These are phyloP conservation scores for Prunus dulcis DNA, from an alignment of 306 rosid genomes.

Conservation along the genomic window DNA sequence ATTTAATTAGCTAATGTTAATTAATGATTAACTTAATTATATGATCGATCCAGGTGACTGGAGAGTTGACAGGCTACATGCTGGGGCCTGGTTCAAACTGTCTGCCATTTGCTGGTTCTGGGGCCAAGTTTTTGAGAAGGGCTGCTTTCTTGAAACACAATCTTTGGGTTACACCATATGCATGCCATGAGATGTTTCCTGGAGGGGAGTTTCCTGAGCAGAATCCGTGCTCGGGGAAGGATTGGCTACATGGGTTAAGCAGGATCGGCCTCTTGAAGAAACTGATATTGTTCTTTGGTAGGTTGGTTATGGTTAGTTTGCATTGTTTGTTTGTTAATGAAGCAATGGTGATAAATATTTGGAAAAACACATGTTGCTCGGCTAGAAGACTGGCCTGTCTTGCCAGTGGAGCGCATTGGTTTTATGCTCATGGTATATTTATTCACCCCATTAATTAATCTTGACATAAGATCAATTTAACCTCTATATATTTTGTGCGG, in stretches of 20 bases:
- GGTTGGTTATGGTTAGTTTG: background rate
- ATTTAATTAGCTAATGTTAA: no score
- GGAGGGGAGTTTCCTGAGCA: slow-evolving; percentile 88
- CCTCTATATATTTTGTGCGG: background rate
- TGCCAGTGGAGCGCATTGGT: slow-evolving; percentile 83
- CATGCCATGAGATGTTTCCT: slow-evolving; percentile 61
- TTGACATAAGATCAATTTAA: background rate
- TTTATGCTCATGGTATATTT: slow-evolving; percentile 59
- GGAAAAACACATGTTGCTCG: slow-evolving; percentile 77
- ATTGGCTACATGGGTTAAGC: slow-evolving; percentile 69
- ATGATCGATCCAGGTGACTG: slow-evolving; percentile 50
- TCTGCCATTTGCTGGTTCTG: slow-evolving; percentile 64
- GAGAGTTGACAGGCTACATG: slow-evolving; percentile 72
- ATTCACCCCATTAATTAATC: background rate
- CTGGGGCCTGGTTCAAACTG: slow-evolving; percentile 81
- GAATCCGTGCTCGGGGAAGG: slow-evolving; percentile 73
- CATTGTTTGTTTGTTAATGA: background rate
- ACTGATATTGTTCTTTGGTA: slow-evolving; percentile 71
- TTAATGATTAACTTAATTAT: background rate
- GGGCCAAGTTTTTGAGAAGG: slow-evolving; percentile 76
- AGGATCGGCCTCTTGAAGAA: slow-evolving; percentile 67
- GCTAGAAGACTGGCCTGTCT: slow-evolving; percentile 62
- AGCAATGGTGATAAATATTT: slow-evolving; percentile 28
- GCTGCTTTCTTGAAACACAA: slow-evolving; percentile 83
- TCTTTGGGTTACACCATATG: slow-evolving; percentile 73